Conservation (phyloP, 352 stramenopile genomes). For the Globisporangium parvum region DNA sequence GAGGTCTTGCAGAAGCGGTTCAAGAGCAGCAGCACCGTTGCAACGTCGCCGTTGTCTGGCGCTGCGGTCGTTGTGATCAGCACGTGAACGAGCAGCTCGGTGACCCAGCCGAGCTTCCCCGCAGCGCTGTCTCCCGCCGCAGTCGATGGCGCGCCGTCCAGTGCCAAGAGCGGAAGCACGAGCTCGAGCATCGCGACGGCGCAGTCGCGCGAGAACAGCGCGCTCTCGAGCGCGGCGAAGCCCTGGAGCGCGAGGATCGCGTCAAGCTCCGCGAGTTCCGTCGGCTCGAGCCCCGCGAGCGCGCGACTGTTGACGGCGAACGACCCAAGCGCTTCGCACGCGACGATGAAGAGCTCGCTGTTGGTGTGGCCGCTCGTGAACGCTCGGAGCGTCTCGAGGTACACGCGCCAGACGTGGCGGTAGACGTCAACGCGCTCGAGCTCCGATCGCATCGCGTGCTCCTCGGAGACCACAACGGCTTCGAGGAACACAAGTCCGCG, state of each 20-base stretch:
- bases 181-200: slow-evolving; percentile 48
- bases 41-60: slow-evolving; percentile 36
- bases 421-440: slow-evolving; percentile 18
- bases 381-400: slow-evolving; percentile 24
- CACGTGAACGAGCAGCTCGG: slow-evolving; percentile 42
- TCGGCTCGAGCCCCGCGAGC: slow-evolving; percentile 16
- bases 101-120: slow-evolving; percentile 30
- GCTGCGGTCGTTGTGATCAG: slow-evolving; percentile 33
- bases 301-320: slow-evolving; percentile 30
- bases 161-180: slow-evolving; percentile 1
- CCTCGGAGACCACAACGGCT: slow-evolving; percentile 27
- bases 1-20: slow-evolving; percentile 31
- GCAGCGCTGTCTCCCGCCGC: not conserved
- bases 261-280: slow-evolving; percentile 22
- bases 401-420: slow-evolving; percentile 22
- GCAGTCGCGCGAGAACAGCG: slow-evolving; percentile 47
- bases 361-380: slow-evolving; percentile 37
- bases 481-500: slow-evolving; percentile 49
- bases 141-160: slow-evolving; percentile 10
- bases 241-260: slow-evolving; percentile 10
- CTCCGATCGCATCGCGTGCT: slow-evolving; percentile 12
- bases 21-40: slow-evolving; percentile 33
- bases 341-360: slow-evolving; percentile 29
- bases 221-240: slow-evolving; percentile 29
- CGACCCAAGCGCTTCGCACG: slow-evolving; percentile 38